Evolutionary conservation across 192 early-diverging fungal genomes (phyloP).

Genomic region (Entophlyctis luteolus): DNA sequence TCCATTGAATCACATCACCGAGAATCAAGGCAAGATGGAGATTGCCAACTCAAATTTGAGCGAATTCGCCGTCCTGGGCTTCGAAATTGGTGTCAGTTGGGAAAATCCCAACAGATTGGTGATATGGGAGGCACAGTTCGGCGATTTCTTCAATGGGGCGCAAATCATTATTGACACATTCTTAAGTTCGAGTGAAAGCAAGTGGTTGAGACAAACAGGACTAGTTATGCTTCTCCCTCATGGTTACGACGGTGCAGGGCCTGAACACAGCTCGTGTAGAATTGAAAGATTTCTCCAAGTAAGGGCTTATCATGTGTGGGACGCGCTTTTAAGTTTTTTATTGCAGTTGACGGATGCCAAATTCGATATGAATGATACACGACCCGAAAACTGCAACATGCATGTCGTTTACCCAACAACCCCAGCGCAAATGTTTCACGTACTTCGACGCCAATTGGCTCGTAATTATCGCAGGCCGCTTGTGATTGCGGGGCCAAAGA

Average conservation of each 20-base stretch:
- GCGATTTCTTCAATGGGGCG: constrained; percentile 90
- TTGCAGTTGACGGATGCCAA: constrained; percentile 71
- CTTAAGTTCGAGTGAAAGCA: constrained; percentile 80
- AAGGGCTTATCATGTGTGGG: constrained; percentile 14
- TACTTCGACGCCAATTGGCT: constrained; percentile 79
- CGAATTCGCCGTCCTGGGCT: constrained; percentile 93
- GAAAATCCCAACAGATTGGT: constrained; percentile 81
- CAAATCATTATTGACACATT: constrained; percentile 93
- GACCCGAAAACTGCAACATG: constrained; percentile 81
- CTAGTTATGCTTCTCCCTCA: constrained; percentile 91
- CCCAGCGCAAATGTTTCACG: constrained; percentile 94
- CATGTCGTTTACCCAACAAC: constrained; percentile 86
- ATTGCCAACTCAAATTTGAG: constrained; percentile 89
- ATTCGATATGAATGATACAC: constrained; percentile 54
- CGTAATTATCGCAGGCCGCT: constrained; percentile 92
- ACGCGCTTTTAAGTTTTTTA: neutral
- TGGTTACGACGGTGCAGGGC: constrained; percentile 92
- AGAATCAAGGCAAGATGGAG: constrained; percentile 62
- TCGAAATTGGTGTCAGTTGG: constrained; percentile 91
- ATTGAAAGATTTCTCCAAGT: constrained; percentile 93
- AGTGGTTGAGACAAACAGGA: constrained; percentile 91
- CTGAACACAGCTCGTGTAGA: constrained; percentile 88
- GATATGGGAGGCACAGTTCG: constrained; percentile 98
- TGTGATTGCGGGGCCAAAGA: constrained; percentile 66
- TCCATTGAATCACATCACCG: constrained; percentile 66